Conservation (phyloP, 176 grass and related monocot genomes). For the Oryza nivara region DNA sequence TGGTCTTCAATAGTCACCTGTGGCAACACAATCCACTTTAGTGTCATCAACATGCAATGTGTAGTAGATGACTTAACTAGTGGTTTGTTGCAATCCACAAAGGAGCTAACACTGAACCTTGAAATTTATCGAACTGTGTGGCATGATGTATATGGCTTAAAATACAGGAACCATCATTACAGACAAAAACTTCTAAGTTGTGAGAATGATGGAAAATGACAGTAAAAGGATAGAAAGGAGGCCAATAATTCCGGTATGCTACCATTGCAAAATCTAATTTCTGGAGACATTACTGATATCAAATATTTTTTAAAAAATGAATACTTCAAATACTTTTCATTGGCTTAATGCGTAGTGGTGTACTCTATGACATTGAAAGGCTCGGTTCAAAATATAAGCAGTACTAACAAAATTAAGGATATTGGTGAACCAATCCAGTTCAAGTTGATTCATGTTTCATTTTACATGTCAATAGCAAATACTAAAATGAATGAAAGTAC, state of each 20-base stretch:
- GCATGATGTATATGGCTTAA: neutral
- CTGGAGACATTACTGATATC: neutral
- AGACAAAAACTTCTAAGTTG: neutral
- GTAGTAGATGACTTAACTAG: conserved; percentile 2
- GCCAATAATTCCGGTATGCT: neutral
- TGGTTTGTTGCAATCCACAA: neutral
- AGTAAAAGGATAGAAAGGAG: neutral
- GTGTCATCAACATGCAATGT: neutral
- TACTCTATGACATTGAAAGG: neutral
- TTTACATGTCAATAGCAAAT: conserved; percentile 24
- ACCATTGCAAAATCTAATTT: conserved; percentile 3
- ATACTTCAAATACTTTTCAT: neutral
- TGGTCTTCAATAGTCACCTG: conserved; percentile 99
- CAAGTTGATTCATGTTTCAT: neutral
- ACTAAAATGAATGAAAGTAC: conserved; percentile 44
- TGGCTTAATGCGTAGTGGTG: conserved; percentile 4
- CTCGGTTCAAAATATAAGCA: conserved; percentile 9
- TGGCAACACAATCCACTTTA: neutral
- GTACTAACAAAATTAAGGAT: conserved; percentile 10
- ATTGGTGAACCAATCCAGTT: neutral
- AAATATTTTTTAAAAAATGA: neutral
- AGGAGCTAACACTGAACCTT: neutral
- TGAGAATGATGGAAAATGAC: neutral
- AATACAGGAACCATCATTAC: neutral
- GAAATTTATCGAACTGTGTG: conserved; percentile 24